Conservation (phyloP, 768 basidiomycete species). For the Lentinula edodes region DNA sequence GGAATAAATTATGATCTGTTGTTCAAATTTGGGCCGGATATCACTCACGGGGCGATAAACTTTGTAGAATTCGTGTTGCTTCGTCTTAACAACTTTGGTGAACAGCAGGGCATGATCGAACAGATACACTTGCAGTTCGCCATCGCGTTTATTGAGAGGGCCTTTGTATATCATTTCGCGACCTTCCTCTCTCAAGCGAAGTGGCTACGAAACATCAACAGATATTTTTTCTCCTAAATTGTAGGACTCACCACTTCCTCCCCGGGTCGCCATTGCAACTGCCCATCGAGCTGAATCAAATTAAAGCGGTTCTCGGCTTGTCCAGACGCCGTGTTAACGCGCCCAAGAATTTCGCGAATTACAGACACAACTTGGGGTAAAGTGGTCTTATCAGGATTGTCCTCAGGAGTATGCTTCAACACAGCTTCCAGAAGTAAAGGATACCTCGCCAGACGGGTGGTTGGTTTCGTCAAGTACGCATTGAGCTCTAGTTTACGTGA, state of each 20-base stretch:
- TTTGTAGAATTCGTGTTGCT: constrained; percentile 86
- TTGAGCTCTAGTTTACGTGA: constrained; percentile 96
- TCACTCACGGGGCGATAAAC: constrained; percentile 84
- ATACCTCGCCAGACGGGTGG: constrained; percentile 95
- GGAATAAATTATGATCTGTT: background rate
- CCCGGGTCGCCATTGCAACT: constrained; percentile 83
- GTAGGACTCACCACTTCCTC: constrained; percentile 73
- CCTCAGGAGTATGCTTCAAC: constrained; percentile 86
- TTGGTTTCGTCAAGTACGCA: constrained; percentile 96
- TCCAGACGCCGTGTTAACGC: constrained; percentile 91
- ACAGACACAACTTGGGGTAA: constrained; percentile 74
- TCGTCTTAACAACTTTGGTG: constrained; percentile 79
- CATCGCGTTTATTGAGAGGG: constrained; percentile 81
- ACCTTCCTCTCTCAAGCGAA: constrained; percentile 80
- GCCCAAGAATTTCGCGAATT: constrained; percentile 75
- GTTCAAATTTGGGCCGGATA: background rate
- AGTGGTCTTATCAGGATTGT: constrained; percentile 76
- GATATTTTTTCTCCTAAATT: background rate
- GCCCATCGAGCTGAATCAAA: constrained; percentile 87
- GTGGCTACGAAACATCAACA: constrained; percentile 45
- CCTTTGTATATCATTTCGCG: constrained; percentile 93
- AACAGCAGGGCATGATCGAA: constrained; percentile 96
- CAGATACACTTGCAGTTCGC: constrained; percentile 89
- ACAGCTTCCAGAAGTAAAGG: constrained; percentile 91
- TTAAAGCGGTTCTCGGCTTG: constrained; percentile 97